phyloP scores from a whole-genome alignment of 345 rosid genomes.

The Aquilaria yunnanensis region DNA sequence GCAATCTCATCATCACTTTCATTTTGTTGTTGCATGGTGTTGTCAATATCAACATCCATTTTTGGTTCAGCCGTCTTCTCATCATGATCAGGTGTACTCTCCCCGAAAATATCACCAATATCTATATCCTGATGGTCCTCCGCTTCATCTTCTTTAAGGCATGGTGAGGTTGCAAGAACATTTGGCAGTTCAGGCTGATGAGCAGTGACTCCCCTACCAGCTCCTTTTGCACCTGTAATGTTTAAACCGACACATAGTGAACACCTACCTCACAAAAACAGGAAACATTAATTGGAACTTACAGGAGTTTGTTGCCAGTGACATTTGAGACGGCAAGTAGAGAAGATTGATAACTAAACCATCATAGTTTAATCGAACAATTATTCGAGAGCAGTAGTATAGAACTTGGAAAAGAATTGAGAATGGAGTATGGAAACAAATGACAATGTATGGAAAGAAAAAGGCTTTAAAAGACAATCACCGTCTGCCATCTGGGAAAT shows the following conservation, averaged over 20 bases:
- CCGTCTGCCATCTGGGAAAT: no score
- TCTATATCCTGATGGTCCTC: constrained; percentile 65
- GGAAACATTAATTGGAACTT: not conserved
- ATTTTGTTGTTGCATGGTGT: constrained; percentile 23
- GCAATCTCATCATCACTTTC: constrained; percentile 77
- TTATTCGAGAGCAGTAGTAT: no score
- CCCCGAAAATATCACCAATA: constrained; percentile 59
- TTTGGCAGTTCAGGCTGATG: constrained; percentile 26
- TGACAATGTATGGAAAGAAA: no score
- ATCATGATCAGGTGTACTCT: constrained; percentile 36
- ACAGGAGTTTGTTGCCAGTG: not conserved
- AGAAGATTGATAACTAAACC: not conserved
- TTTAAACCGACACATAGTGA: not conserved
- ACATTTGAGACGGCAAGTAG: not conserved
- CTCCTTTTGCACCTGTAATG: constrained; percentile 25
- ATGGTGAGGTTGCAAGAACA: constrained; percentile 29
- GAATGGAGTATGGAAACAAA: no score
- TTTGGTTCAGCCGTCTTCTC: constrained; percentile 29
- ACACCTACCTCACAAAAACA: not conserved
- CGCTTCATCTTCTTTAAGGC: constrained; percentile 42
- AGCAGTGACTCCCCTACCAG: constrained; percentile 26
- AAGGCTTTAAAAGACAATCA: no score
- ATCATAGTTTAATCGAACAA: not conserved
- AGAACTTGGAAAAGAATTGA: no score
- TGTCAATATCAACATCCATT: constrained; percentile 19